Conservation (phyloP, 441 rosid species). For the Croton laevigatus region DNA sequence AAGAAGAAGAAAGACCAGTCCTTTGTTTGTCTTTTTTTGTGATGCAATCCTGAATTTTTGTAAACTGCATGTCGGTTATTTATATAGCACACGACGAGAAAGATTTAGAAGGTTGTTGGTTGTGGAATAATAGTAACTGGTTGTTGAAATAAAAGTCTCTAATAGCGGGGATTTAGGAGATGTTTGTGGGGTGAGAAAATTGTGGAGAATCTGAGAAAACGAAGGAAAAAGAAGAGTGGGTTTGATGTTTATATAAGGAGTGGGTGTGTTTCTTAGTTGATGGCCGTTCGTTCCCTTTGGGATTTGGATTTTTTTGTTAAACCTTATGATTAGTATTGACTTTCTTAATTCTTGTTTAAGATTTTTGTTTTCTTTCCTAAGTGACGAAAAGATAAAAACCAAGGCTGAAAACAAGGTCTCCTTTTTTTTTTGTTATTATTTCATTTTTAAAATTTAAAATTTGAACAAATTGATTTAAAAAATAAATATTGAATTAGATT, state of each 20-base stretch:
- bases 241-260: background rate
- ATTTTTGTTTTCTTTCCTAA: too few species aligned
- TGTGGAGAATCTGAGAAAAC: conserved; percentile 26
- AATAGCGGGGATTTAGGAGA: conserved; percentile 22
- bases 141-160: background rate
- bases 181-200: conserved; percentile 30
- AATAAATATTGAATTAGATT: too few species aligned
- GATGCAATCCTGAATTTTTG: background rate
- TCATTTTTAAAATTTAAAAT: too few species aligned
- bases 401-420: too few species aligned
- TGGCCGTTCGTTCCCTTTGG: conserved; percentile 13
- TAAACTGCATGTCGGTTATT: background rate
- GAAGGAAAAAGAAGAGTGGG: conserved; percentile 12
- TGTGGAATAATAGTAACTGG: too few species aligned
- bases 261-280: background rate
- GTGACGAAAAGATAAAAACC: too few species aligned
- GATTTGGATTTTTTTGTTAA: too few species aligned
- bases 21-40: background rate
- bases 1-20: background rate
- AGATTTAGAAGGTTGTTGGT: too few species aligned
- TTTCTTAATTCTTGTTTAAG: too few species aligned
- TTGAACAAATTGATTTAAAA: too few species aligned
- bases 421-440: too few species aligned
- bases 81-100: background rate
- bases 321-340: too few species aligned